Evolutionary conservation across 352 stramenopile species (phyloP).

Genomic region (Globisporangium cederbergense): DNA sequence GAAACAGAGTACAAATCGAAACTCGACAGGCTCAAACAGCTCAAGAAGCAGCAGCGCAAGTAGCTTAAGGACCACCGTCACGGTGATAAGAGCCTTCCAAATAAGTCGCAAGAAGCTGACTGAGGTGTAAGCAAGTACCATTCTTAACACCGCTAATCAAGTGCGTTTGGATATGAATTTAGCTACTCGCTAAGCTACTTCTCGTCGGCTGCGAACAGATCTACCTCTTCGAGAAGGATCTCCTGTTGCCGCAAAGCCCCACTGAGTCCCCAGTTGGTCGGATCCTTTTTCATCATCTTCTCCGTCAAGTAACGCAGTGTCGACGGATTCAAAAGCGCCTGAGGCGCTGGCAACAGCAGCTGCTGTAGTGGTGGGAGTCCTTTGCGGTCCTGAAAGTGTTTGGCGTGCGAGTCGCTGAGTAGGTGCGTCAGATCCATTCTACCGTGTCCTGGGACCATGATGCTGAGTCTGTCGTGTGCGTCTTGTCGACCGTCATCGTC

Average conservation of each 20-base stretch:
- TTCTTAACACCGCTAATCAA: too few species aligned
- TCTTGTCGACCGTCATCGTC: background rate
- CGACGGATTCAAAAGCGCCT: slow-evolving; percentile 51
- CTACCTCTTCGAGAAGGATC: slow-evolving; percentile 33
- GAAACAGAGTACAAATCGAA: slow-evolving; percentile 60
- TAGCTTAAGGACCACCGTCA: slow-evolving; percentile 10
- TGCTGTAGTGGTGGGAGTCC: slow-evolving; percentile 9
- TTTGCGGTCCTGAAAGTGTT: slow-evolving; percentile 35
- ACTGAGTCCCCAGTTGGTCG: slow-evolving; percentile 17
- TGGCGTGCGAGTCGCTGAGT: slow-evolving; percentile 46
- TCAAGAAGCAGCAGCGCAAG: slow-evolving; percentile 23
- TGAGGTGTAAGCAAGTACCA: background rate
- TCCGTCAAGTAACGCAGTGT: slow-evolving; percentile 55
- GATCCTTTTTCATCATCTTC: slow-evolving; percentile 46
- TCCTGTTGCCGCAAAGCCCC: slow-evolving; percentile 21
- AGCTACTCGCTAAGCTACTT: slow-evolving; percentile 22
- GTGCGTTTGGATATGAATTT: background rate
- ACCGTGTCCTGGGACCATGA: slow-evolving; percentile 42
- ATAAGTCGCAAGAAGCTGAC: slow-evolving; percentile 8
- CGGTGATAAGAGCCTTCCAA: background rate
- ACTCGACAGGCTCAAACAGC: slow-evolving; percentile 33
- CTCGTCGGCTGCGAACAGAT: slow-evolving; percentile 19
- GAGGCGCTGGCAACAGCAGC: slow-evolving; percentile 21
- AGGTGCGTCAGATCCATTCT: slow-evolving; percentile 47
- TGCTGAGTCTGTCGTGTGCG: slow-evolving; percentile 14